Evolutionary conservation across 2,329 filamentous ascomycete genomes (phyloP).

Genomic region (Fusarium sp.): DNA sequence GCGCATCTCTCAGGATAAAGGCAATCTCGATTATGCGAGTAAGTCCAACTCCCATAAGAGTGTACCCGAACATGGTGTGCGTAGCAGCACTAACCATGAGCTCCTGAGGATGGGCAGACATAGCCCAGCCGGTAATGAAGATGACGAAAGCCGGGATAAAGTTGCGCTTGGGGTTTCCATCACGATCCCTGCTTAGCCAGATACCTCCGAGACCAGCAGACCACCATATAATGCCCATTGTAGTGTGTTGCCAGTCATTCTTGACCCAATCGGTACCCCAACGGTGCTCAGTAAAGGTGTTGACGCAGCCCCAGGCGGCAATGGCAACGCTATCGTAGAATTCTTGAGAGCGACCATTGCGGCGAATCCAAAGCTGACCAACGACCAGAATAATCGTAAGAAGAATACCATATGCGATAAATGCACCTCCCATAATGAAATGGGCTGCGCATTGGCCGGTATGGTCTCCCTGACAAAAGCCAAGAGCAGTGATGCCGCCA

Average conservation of each 20-base stretch:
- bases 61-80: conserved; percentile 92
- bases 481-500: conserved; percentile 89
- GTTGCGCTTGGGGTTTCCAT: conserved; percentile 90
- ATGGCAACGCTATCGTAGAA: conserved; percentile 96
- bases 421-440: conserved; percentile 98
- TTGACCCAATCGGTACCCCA: conserved; percentile 91
- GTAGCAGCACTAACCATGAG: conserved; percentile 87
- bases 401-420: conserved; percentile 91
- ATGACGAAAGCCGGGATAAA: conserved; percentile 93
- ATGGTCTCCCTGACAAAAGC: conserved; percentile 93
- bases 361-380: conserved; percentile 86
- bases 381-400: conserved; percentile 88
- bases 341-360: conserved; percentile 88
- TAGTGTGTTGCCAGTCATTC: conserved; percentile 97
- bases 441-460: conserved; percentile 92
- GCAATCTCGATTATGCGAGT: conserved; percentile 90
- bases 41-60: conserved; percentile 88
- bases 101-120: conserved; percentile 90
- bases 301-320: conserved; percentile 94
- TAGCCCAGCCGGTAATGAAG: conserved; percentile 91
- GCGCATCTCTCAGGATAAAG: conserved; percentile 82
- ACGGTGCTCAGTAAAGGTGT: conserved; percentile 96
- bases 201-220: conserved; percentile 89
- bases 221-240: conserved; percentile 99
- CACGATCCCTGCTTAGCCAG: conserved; percentile 87